Base-by-base conservation (phyloP, 495 filamentous ascomycete species). In the Cetradonia linearis region DNA sequence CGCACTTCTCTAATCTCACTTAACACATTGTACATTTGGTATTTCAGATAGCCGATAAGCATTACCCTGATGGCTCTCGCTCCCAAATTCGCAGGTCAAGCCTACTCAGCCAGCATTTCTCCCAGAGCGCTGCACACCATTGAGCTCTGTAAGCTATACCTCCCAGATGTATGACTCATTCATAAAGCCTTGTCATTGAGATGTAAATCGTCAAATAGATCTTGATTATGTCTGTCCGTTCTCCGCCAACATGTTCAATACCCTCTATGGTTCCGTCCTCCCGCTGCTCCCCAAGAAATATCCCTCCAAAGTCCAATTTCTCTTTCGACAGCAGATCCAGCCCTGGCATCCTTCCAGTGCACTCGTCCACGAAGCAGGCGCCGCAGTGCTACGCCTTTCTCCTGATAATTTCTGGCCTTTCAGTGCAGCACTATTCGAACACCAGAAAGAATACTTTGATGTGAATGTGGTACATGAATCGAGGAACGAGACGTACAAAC, bases 271-370 rank as follows among this genome's bases (percentile, higher is more conserved):
- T 31, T 68, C 74, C 36, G 76, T 87, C 56, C 72, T 82, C 63
- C 80, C 83, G 0, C 65, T 77, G 33, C 72, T 87, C 67, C 69
- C 73, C 23, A 34, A 74, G 44, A 84, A 83, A 63, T 85, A 85
- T 66, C 67, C 78, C n/a, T 50, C 65, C 27, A 78, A 75, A 59
- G 72, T 92, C 3, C 81, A 85, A 61, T 74, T 92, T 56, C 80
- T 96, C 56, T 85, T 96, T 75, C 86, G 90, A 27, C 89, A 91
- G 65, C 91, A 96, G 68, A 83, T 96, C 64, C 91, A 97, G 70
- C 92, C 92, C 16, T 97, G 92, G 91, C 91, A 97, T 71, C 92
- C 92, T 14, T 88, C 86, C 49, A 89, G 85, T 25, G 95, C 90
- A 0, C 82, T 95, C 18, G 78, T 79, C 28, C 92, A 97, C 72